Base-by-base conservation (phyloP, 208 protist genomes). In the Acanthamoeba lenticulata region DNA sequence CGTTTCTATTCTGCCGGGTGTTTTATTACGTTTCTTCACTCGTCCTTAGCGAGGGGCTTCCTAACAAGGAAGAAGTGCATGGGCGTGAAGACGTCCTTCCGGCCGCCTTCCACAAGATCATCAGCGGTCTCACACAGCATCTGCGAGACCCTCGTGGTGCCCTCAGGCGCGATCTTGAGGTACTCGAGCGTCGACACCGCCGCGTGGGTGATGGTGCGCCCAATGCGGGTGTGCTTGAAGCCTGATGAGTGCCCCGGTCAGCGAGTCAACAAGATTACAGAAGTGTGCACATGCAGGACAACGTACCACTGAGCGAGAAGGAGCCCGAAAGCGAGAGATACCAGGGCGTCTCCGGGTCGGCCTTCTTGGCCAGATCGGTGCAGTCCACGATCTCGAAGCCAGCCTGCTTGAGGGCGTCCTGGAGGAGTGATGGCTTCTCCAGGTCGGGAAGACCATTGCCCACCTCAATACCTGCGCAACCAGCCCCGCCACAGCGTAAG, bases 371-470 rank as follows among this genome's bases (percentile, higher is more conserved):
- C 42, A 97, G 69, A 95, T 98, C 97, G 32, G 85, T 89, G 40
- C 96, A 94, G 60, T 97, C 97, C 77, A 99, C 96, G 36, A 99
- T 94, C 95, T 98, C 97, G 92, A 99, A 99, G 79, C 98, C 98
- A 36, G 98, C 97, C 36, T 97, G 92, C 95, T 98, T 98, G 85
- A 99, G 96, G 52, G 98, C 98, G 81, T 98, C 94, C 11, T 97
- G 9, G 60, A 98, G 97, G 85, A 97, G 95, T 62, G 95, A 95
- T 69, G 95, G 96, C 62, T 97, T 98, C 91, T 98, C 97, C 90
- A 99, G 96, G 92, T 96, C 97, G 55, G 98, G 98, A 42, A 99
- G 96, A 88, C 98, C 98, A 94, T 99, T 97, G 62, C 99, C 99
- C n/a, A 98, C 94, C 96, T 99, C 98, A 90, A 99, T 99, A 93